Evolutionary conservation across 2,329 filamentous ascomycete genomes (phyloP), one percentile per base, ranked within the genome.

Genomic region (Phaeophleospora eucalypticola): DNA sequence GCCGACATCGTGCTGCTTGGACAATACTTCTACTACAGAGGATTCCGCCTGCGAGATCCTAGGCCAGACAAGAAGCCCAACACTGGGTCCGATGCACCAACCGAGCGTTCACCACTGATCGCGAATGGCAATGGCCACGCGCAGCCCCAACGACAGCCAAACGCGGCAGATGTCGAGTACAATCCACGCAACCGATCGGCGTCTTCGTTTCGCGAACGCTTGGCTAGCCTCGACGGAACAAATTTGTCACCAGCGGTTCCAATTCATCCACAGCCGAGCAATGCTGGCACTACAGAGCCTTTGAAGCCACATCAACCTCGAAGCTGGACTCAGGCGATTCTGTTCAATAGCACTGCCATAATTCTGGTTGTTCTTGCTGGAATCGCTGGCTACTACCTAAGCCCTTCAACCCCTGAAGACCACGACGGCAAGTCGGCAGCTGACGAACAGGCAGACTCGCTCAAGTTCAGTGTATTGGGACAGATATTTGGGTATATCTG

Each of bases 21-120:
- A 1, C 93, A 98, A 70, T 95, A 88, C 68, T 95, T 97, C 73
- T 97, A 95, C 73, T 98, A 98, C 68, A 83, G 87, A 43, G 90
- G 90, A 3, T 93, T 95, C 54, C 59, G 57, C 70, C 95, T 97
- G 66, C 83, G 88, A 43, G 90, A 90, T 14, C 90, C 95, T 39
- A 63, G 59, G 43, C 58, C 61, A 0, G 52, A 58, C 16, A 59
- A 61, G 40, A 24, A 37, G 12, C 33, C 34, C 8, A 46, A 48
- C 4, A 47, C 59, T 10, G 59, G 58, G 16, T 57, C 57, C 17
- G 58, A 47, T 6, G 44, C 48, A 16, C 51, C 60, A 4, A 65
- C 51, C 10, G 69, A 71, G 53, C 58, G 59, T 3, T 59, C 67
- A 6, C 61, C 65, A 10, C 57, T 70, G 4, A 57, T 71, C 10